Base-by-base conservation (phyloP, 164 flowering plant species). In the Santalum album region DNA sequence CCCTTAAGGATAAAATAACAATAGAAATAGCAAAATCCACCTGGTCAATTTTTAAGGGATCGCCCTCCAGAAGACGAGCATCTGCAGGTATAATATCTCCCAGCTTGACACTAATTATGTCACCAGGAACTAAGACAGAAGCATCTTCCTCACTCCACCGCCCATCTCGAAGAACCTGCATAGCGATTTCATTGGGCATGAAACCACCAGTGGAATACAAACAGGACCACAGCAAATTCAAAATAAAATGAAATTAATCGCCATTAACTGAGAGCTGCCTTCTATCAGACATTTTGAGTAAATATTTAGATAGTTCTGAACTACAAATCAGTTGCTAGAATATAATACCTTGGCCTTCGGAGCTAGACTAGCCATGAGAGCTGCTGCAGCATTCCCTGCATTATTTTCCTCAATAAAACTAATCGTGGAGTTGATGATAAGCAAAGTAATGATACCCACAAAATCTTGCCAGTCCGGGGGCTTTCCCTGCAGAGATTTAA, bases 371-470 rank as follows among this genome's bases (percentile, higher is more conserved):
- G 96, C 96, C 96, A 87, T 87, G 57, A 87, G 83, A 56, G 92
- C 87, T 24, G 96, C 96, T 1, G 96, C 96, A 25, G 96, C 96
- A 57, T 87, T 87, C n/a, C 92, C 96, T 1, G 96, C 96, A 67
- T 83, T 87, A 66, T 87, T 81, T 69, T 87, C 96, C 69, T 87
- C 96, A 2, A 85, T 77, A 29, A 87, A 87, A 80, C 96, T 87
- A 55, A 87, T 87, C 0, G 92, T 85, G 0, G 96, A 87, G 71
- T 87, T 87, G 25, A 87, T 85, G 9, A 87, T 1, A 53, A 87
- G 84, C 65, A 87, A 62, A 9, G 75, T 65, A 2, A 83, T 80
- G 57, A 87, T 85, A 20, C 96, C 96, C 20, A 87, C 81, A 62
- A 87, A 87, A 54, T 87, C 96, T 58, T 85, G 92, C 87, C 90